Evolutionary conservation across 345 rosid species (phyloP).

Genomic region (Melaleuca alternifolia): DNA sequence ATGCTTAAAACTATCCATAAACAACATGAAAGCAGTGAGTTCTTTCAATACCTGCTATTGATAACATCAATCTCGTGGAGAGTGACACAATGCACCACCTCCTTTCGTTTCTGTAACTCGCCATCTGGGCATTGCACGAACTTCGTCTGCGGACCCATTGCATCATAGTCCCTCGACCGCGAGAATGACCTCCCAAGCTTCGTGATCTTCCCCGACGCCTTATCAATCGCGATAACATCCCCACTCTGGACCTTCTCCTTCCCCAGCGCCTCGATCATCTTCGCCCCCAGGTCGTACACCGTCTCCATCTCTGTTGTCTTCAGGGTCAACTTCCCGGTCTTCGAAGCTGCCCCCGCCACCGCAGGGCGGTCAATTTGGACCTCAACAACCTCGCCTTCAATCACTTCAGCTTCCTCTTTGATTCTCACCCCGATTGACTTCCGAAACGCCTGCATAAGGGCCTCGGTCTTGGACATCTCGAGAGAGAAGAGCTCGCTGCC

Average conservation of each 20-base stretch:
- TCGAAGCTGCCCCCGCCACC: conserved; percentile 65
- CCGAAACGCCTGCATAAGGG: conserved; percentile 74
- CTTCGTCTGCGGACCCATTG: conserved; percentile 92
- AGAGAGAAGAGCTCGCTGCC: conserved; percentile 86
- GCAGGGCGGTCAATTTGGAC: conserved; percentile 82
- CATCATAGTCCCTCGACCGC: conserved; percentile 91
- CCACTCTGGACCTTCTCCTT: conserved; percentile 97
- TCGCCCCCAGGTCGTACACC: conserved; percentile 74
- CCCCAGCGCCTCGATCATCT: conserved; percentile 85
- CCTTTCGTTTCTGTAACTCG: conserved; percentile 94
- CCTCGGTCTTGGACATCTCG: conserved; percentile 94
- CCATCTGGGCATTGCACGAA: conserved; percentile 98
- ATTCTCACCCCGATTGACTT: conserved; percentile 87
- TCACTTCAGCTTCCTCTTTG: conserved; percentile 81
- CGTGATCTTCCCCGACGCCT: conserved; percentile 77
- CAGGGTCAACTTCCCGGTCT: conserved; percentile 82
- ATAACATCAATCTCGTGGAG: conserved; percentile 98
- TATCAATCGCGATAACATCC: conserved; percentile 85
- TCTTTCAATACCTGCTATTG: conserved; percentile 64
- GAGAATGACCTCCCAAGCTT: conserved; percentile 90
- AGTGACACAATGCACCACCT: conserved; percentile 86
- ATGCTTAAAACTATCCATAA: not conserved
- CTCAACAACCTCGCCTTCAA: conserved; percentile 94
- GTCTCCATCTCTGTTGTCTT: conserved; percentile 99
- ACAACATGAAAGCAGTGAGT: not conserved